Percentiles rank a stretch among this genome's conserved stretches.
Conservation (phyloP, 441 rosid genomes). For the Hura crepitans region DNA sequence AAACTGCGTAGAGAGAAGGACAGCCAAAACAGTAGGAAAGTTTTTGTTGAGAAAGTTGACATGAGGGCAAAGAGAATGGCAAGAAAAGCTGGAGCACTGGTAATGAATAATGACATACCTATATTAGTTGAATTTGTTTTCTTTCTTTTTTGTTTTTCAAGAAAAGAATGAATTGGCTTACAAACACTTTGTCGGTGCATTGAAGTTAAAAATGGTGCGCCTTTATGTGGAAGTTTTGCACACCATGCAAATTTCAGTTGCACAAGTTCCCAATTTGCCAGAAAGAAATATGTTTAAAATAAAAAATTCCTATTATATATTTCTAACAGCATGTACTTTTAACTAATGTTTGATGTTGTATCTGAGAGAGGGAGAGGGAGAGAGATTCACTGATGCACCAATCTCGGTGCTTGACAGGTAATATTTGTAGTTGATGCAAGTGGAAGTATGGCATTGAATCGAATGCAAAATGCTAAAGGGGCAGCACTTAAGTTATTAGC, state of each 20-base stretch:
- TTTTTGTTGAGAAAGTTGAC: constrained; percentile 91
- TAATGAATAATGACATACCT: constrained; percentile 30
- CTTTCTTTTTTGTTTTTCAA: neutral
- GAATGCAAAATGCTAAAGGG: constrained; percentile 99
- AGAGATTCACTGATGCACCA: neutral
- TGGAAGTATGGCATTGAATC: constrained; percentile 98
- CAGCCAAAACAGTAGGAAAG: constrained; percentile 64
- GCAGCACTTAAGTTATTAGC: constrained; percentile 94
- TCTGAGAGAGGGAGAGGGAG: neutral
- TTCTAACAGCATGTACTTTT: neutral
- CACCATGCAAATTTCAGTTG: neutral
- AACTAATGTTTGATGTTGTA: too few relatives aligned
- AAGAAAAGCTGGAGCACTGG: constrained; percentile 99
- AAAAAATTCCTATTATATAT: neutral
- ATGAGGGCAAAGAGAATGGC: constrained; percentile 99
- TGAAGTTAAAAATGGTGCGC: neutral
- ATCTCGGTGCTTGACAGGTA: constrained; percentile 46
- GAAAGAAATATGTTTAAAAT: neutral
- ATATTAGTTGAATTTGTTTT: constrained; percentile 11
- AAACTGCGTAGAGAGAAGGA: constrained; percentile 86
- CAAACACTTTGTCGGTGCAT: neutral
- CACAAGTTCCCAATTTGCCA: constrained; percentile 4
- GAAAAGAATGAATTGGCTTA: neutral
- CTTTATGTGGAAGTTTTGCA: neutral
- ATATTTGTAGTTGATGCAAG: constrained; percentile 98